Conservation (phyloP, 352 stramenopile species). For the Phytophthora hybrid region DNA sequence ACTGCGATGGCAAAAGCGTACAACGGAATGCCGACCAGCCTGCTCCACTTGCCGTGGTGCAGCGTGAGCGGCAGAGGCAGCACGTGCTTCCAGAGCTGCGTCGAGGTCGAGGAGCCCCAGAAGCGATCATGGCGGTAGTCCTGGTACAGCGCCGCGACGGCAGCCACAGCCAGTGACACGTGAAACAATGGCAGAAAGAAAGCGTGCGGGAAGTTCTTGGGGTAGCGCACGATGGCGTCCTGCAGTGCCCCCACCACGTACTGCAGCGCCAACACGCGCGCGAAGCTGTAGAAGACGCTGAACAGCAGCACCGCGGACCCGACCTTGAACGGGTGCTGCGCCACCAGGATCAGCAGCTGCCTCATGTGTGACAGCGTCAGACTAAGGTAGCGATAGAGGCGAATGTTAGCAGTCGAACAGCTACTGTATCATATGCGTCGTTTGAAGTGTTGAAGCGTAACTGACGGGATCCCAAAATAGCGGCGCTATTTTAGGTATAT, state of each 20-base stretch:
- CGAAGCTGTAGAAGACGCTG: conserved; percentile 73
- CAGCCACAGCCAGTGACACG: conserved; percentile 43
- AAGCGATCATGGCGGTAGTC: conserved; percentile 46
- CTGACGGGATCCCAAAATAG: conserved; percentile 10
- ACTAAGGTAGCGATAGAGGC: background rate
- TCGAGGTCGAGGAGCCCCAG: conserved; percentile 31
- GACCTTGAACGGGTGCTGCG: conserved; percentile 71
- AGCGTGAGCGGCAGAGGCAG: conserved; percentile 73
- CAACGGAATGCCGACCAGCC: conserved; percentile 71
- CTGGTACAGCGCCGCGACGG: conserved; percentile 53
- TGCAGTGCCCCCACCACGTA: conserved; percentile 54
- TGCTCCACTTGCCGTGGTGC: conserved; percentile 49
- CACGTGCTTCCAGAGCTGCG: conserved; percentile 61
- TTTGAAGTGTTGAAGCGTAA: conserved; percentile 19
- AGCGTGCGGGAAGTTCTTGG: conserved; percentile 61
- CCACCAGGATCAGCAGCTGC: conserved; percentile 64
- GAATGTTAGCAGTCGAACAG: background rate
- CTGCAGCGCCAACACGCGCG: conserved; percentile 71
- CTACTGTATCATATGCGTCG: background rate
- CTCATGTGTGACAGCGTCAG: conserved; percentile 20
- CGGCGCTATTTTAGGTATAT: background rate
- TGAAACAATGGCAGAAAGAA: conserved; percentile 74
- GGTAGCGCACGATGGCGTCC: conserved; percentile 61
- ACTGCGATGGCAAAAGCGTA: conserved; percentile 67
- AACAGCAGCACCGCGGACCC: conserved; percentile 56